Evolutionary conservation across 1,139 yeast genomes (phyloP), one percentile per base, ranked within the genome.

Genomic region (Saccharomycopsis crataegensis): DNA sequence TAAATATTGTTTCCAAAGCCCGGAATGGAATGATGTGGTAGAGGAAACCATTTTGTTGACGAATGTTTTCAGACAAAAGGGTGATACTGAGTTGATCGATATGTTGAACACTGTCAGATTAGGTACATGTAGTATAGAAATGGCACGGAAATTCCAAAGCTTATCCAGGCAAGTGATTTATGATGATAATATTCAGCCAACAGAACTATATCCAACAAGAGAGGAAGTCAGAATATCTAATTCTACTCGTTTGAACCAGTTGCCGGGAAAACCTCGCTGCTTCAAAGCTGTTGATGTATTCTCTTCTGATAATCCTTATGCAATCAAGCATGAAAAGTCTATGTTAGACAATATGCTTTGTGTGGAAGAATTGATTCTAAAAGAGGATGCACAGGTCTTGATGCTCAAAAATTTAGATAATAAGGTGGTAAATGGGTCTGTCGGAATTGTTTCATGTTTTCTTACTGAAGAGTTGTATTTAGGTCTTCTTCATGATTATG

Each of bases 341-440:
- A 44, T 77, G 43, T 68, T 88, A 53, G 79, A 78, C 22, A 79
- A 80, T 57, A 79, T 88, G 49, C 76, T 91, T 72, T 94, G 94
- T 6, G 86, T 85, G 6, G 72, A 74, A 48, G 66, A 66, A n/a
- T 67, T 93, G 14, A 73, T 72, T 1, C 71, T 93, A 62, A 91
- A 90, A 62, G 80, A 78, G 53, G 88, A 87, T 52, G 95, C 97
- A 0, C 99, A 93, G 67, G 99, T 93, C 0, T 91, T 93, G 97
- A 83, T 94, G 77, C 75, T 93, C 59, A 93, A 91, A 66, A 94
- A 93, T 65, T 77, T 83, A 55, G 96, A 90, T 62, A 93, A 84
- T 47, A 79, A 85, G 0, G 72, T 93, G 46, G 98, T 94, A 28
- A 93, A 93, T 67, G 99, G 99, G 0, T 81, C 96, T 0, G 72